These are phyloP conservation scores for Cystobasidium onofrii DNA, from an alignment of 768 basidiomycete genomes.

Conservation along the genomic window DNA sequence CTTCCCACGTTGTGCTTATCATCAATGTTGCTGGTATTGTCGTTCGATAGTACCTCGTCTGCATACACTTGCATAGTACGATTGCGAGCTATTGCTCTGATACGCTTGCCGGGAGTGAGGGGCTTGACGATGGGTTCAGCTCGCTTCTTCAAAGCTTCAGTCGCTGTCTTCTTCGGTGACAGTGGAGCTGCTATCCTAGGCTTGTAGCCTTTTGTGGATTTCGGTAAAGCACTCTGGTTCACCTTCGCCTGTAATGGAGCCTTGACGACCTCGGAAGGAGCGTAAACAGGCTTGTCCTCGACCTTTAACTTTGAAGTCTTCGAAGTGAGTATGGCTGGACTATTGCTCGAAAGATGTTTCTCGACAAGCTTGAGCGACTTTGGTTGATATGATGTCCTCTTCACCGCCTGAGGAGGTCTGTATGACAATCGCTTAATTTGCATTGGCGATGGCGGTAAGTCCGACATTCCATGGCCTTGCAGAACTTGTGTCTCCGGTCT, in stretches of 20 bases:
- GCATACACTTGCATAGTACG: constrained; percentile 19
- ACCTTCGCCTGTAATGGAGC: neutral
- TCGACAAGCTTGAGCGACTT: constrained; percentile 12
- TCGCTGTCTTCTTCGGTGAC: neutral
- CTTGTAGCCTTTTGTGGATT: constrained; percentile 29
- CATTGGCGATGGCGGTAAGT: neutral
- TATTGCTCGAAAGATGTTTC: constrained; percentile 18
- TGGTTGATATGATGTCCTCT: constrained; percentile 13
- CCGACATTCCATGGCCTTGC: neutral
- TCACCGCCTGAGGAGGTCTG: neutral
- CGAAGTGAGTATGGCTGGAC: neutral
- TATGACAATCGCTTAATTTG: neutral
- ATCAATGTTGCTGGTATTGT: neutral
- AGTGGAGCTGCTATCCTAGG: neutral
- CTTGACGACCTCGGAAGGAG: neutral
- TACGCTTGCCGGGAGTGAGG: constrained; percentile 1
- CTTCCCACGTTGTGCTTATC: neutral
- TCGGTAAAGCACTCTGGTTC: neutral
- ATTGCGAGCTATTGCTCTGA: constrained; percentile 3
- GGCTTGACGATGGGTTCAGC: constrained; percentile 12
- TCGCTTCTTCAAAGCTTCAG: neutral
- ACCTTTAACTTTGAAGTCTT: neutral
- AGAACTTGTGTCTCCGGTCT: neutral
- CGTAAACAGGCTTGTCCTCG: neutral
- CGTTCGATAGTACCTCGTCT: neutral